Conservation (phyloP, 495 filamentous ascomycete genomes). For the Penicillium soppii region DNA sequence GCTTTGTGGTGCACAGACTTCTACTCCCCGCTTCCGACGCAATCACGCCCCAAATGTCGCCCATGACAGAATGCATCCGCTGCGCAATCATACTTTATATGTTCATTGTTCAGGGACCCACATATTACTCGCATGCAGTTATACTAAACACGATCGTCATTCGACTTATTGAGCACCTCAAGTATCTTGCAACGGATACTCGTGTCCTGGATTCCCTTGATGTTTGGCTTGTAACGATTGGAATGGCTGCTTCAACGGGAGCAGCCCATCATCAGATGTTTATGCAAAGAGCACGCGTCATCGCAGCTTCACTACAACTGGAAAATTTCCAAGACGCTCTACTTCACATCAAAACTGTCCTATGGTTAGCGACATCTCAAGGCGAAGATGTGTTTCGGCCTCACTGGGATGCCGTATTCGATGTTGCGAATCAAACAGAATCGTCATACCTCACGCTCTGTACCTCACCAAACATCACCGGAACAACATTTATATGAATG, state of each 20-base stretch:
- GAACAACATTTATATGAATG: conserved; percentile 2
- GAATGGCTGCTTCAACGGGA: conserved; percentile 35
- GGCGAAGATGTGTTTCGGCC: conserved; percentile 23
- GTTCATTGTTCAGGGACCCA: conserved; percentile 50
- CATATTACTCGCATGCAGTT: conserved; percentile 49
- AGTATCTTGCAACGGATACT: conserved; percentile 12
- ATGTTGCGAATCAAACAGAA: not conserved
- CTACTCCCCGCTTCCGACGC: conserved; percentile 25
- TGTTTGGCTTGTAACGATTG: conserved; percentile 42
- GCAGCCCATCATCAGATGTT: conserved; percentile 35
- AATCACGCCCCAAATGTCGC: conserved; percentile 7
- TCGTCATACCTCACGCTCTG: not conserved
- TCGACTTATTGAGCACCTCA: conserved; percentile 28
- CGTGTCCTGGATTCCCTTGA: conserved; percentile 19
- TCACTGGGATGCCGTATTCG: conserved; percentile 27
- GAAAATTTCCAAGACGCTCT: conserved; percentile 23
- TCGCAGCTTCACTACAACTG: conserved; percentile 19
- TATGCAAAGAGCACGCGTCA: conserved; percentile 8
- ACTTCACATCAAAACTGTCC: conserved; percentile 23
- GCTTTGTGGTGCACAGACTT: conserved; percentile 48
- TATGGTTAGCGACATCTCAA: conserved; percentile 34
- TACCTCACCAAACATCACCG: not conserved
- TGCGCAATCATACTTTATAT: conserved; percentile 47
- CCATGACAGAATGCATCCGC: conserved; percentile 43
- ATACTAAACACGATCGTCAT: conserved; percentile 33